Conservation (phyloP, 106 monocot species). For the Apostasia shenzhenica region DNA sequence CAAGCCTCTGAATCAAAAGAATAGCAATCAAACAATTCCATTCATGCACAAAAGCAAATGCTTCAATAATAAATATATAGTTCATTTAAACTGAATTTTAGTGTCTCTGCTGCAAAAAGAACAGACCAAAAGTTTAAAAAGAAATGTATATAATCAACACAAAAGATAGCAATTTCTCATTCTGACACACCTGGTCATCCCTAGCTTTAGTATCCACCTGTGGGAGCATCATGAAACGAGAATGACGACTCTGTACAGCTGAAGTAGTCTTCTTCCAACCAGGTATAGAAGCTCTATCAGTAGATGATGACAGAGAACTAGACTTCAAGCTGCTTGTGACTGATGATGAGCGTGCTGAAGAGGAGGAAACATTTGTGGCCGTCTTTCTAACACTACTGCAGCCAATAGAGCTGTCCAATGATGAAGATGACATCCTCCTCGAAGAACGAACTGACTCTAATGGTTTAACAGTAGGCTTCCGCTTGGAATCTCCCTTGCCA, state of each 20-base stretch:
- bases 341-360: slow-evolving; percentile 33
- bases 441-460: slow-evolving; percentile 24
- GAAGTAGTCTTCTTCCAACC: slow-evolving; percentile 39
- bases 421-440: slow-evolving; percentile 25
- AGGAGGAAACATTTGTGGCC: slow-evolving; percentile 35
- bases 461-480: slow-evolving; percentile 32
- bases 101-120: no score
- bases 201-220: slow-evolving; percentile 79
- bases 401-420: slow-evolving; percentile 25
- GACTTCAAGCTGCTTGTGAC: slow-evolving; percentile 34
- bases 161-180: not conserved
- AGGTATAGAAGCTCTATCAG: slow-evolving; percentile 30
- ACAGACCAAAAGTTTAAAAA: no score
- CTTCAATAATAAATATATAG: no score
- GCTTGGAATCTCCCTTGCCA: slow-evolving; percentile 17
- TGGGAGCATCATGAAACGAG: slow-evolving; percentile 77
- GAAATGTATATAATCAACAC: no score
- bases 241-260: slow-evolving; percentile 48
- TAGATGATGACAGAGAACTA: slow-evolving; percentile 35
- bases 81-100: no score
- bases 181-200: slow-evolving; percentile 61
- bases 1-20: slow-evolving; percentile 59
- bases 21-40: slow-evolving; percentile 4
- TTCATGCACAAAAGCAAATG: not conserved
- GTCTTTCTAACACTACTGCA: slow-evolving; percentile 28